A percentile compares a stretch with the other conserved stretches of the same genome.
These are phyloP conservation scores for Amphibolis antarctica DNA, from an alignment of 106 monocot species.

Conservation along the genomic window DNA sequence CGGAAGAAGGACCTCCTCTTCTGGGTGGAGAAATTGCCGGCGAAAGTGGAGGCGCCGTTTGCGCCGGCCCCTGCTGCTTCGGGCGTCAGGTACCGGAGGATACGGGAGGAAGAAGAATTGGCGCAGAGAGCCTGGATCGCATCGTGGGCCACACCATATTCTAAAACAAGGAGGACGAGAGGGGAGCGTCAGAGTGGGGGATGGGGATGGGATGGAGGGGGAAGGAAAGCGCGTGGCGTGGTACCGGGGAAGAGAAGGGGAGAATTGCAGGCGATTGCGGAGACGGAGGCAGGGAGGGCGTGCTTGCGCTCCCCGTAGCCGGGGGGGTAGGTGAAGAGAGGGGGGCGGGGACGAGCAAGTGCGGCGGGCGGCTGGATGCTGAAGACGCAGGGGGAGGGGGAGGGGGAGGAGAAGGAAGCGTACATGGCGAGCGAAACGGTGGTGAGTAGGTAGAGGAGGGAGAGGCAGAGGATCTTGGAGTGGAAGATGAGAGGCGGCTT, in stretches of 20 bases:
- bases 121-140: slow-evolving; percentile 37
- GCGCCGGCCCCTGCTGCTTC: too few relatives aligned
- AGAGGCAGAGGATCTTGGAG: slow-evolving; percentile 70
- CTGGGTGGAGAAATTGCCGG: slow-evolving; percentile 50
- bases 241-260: slow-evolving; percentile 57
- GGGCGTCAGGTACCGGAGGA: slow-evolving; percentile 37
- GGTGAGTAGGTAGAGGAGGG: slow-evolving; percentile 75
- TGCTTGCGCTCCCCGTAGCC: slow-evolving; percentile 86
- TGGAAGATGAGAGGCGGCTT: slow-evolving; percentile 52
- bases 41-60: slow-evolving; percentile 28
- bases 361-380: slow-evolving; percentile 13
- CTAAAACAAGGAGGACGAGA: slow-evolving; percentile 25
- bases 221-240: background rate
- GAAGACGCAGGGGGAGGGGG: slow-evolving; percentile 3
- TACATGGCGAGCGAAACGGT: slow-evolving; percentile 55
- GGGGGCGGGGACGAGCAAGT: background rate
- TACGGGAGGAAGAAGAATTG: slow-evolving; percentile 15
- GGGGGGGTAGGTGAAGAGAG: slow-evolving; percentile 47
- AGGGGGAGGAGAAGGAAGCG: slow-evolving; percentile 32
- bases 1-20: slow-evolving; percentile 49
- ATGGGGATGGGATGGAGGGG: background rate
- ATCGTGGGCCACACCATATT: slow-evolving; percentile 32
- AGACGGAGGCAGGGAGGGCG: slow-evolving; percentile 47
- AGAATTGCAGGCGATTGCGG: slow-evolving; percentile 53
- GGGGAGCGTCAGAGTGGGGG: background rate